These are phyloP conservation scores for Ilex paraguariensis DNA, from an alignment of 305 asterid species.

Conservation along the genomic window DNA sequence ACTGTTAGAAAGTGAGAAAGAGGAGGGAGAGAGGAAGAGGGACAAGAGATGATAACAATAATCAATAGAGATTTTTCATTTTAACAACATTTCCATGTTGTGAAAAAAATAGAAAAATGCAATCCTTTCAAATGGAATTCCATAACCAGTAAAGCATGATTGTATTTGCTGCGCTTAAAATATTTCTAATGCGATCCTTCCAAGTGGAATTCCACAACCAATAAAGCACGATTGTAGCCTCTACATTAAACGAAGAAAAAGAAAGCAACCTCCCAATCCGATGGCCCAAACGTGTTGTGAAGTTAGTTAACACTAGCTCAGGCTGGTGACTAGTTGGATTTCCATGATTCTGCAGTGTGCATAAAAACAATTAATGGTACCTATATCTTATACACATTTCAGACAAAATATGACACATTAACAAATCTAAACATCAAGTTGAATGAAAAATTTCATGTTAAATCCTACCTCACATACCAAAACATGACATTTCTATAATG, in stretches of 20 bases:
- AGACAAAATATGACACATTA: neutral
- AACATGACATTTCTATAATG: neutral
- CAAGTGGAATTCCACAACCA: too few species aligned
- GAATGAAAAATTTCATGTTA: neutral
- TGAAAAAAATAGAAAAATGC: neutral
- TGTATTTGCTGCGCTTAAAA: neutral
- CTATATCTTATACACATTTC: neutral
- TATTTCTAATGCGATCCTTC: neutral
- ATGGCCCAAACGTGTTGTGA: slow-evolving; percentile 92
- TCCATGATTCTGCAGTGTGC: slow-evolving; percentile 76
- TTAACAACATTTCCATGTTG: slow-evolving; percentile 2
- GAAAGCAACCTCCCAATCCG: slow-evolving; percentile 76
- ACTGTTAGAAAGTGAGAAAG: neutral
- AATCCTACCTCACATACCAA: neutral
- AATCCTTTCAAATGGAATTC: neutral
- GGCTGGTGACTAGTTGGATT: slow-evolving; percentile 92
- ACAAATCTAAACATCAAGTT: neutral
- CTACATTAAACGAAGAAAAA: neutral
- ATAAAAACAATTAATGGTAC: neutral
- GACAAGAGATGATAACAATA: slow-evolving; percentile 2
- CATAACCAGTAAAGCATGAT: neutral
- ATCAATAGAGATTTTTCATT: neutral
- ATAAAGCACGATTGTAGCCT: neutral
- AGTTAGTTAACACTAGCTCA: slow-evolving; percentile 78
- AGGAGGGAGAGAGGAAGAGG: neutral